Evolutionary conservation across 108 stramenopile genomes (phyloP).

Genomic region (Cyclotella baltica): DNA sequence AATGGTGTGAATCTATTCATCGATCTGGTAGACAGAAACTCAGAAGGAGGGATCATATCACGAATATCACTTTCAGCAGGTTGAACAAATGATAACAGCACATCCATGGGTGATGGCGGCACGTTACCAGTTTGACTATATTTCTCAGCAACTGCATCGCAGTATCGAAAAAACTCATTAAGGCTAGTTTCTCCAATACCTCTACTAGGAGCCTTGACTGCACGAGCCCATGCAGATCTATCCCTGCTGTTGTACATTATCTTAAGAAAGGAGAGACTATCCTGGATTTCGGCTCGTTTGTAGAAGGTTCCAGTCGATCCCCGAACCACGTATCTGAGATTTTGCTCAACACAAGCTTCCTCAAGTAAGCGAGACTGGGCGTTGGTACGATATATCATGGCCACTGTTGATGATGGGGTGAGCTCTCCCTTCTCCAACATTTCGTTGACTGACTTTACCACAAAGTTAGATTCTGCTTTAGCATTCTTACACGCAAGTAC

Average conservation of each 20-base stretch:
- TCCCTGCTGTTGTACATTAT: conserved; percentile 79
- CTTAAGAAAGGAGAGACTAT: conserved; percentile 79
- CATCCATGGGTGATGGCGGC: conserved; percentile 67
- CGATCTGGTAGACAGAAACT: conserved; percentile 64
- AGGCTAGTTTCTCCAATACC: conserved; percentile 76
- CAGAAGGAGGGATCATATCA: conserved; percentile 37
- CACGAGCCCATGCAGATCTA: conserved; percentile 70
- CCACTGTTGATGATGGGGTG: conserved; percentile 58
- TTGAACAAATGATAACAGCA: conserved; percentile 62
- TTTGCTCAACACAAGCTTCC: conserved; percentile 84
- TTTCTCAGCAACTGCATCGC: conserved; percentile 54
- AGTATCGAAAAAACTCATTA: conserved; percentile 69
- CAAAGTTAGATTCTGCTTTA: conserved; percentile 79
- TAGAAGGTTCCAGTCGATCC: conserved; percentile 82
- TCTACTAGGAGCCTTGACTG: conserved; percentile 73
- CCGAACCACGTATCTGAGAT: conserved; percentile 77
- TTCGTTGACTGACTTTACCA: conserved; percentile 66
- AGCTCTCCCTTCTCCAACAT: conserved; percentile 60
- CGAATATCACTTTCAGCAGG: conserved; percentile 25
- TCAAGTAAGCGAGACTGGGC: conserved; percentile 91
- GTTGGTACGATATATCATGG: conserved; percentile 91
- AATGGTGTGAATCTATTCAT: conserved; percentile 70
- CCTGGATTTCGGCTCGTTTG: conserved; percentile 80
- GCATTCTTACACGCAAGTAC: conserved; percentile 76
- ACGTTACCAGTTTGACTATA: conserved; percentile 1